A percentile compares a stretch with the other conserved stretches of the same genome.
Evolutionary conservation across 345 rosid species (phyloP).

Genomic region (Pelargonium nanum): DNA sequence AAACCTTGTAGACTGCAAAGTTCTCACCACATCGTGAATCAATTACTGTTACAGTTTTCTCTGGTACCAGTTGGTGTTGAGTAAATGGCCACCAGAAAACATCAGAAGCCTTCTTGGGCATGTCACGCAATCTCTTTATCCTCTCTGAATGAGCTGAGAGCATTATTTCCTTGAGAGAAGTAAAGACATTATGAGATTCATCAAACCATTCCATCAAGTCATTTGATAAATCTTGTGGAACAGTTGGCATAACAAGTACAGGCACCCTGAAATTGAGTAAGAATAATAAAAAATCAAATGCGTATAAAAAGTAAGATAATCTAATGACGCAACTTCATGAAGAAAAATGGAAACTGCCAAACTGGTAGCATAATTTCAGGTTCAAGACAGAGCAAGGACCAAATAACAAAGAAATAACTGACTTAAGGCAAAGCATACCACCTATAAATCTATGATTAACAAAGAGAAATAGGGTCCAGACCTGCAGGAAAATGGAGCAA

Average conservation of each 20-base stretch:
- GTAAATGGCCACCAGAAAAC: slow-evolving; percentile 98
- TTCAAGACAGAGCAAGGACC: background rate
- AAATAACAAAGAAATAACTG: background rate
- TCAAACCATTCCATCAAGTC: slow-evolving; percentile 80
- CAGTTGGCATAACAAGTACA: slow-evolving; percentile 67
- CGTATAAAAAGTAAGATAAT: background rate
- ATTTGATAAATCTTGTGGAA: slow-evolving; percentile 70
- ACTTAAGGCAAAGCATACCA: slow-evolving; percentile 1
- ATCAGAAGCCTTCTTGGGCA: slow-evolving; percentile 65
- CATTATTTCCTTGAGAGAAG: slow-evolving; percentile 51
- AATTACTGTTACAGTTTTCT: slow-evolving; percentile 61
- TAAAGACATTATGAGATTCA: slow-evolving; percentile 43
- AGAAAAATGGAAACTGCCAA: background rate
- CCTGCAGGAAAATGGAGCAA: background rate
- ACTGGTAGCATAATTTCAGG: background rate
- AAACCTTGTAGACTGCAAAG: slow-evolving; percentile 76
- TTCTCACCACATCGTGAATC: slow-evolving; percentile 93
- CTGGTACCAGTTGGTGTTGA: slow-evolving; percentile 71
- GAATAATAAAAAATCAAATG: background rate
- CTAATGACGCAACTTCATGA: background rate
- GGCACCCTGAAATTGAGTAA: slow-evolving; percentile 44
- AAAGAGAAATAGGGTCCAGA: background rate
- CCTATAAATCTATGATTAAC: background rate
- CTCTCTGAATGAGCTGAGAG: slow-evolving; percentile 48
- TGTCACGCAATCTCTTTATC: slow-evolving; percentile 41